phyloP scores from a whole-genome alignment of 345 rosid species.

The Aethionema arabicum region DNA sequence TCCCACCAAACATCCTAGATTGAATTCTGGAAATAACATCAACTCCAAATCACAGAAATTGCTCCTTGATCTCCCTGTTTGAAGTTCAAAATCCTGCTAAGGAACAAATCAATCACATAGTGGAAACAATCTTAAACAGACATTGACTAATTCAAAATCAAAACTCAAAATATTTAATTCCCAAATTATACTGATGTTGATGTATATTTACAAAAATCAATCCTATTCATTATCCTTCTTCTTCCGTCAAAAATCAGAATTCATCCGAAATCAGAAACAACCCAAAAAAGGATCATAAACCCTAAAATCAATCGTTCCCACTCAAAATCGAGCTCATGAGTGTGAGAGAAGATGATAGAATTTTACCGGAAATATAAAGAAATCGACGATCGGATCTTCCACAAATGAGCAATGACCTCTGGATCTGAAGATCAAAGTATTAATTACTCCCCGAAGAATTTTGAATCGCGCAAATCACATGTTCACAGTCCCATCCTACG shows the following conservation, averaged over 20 bases:
- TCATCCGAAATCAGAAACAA: not conserved
- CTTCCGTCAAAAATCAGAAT: not conserved
- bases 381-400: conserved; percentile 24
- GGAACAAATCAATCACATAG: conserved; percentile 1
- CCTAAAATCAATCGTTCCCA: not conserved
- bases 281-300: not conserved
- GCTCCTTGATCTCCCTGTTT: conserved; percentile 11
- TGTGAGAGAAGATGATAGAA: conserved; percentile 1
- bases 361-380: conserved; percentile 10
- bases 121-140: not conserved
- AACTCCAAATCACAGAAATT: conserved; percentile 10
- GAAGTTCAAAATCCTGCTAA: conserved; percentile 23
- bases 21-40: conserved; percentile 24
- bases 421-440: conserved; percentile 10
- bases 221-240: too few relatives aligned
- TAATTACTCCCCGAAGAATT: conserved; percentile 14
- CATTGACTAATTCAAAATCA: conserved; percentile 12
- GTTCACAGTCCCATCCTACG: conserved; percentile 10
- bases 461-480: conserved; percentile 22
- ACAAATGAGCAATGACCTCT: conserved; percentile 10
- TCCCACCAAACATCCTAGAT: conserved; percentile 30
- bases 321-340: conserved; percentile 19
- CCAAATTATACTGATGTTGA: too few relatives aligned
- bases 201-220: too few relatives aligned
- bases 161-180: not conserved